phyloP scores from a whole-genome alignment of 495 filamentous ascomycete species.

The Talaromyces trachyspermus region DNA sequence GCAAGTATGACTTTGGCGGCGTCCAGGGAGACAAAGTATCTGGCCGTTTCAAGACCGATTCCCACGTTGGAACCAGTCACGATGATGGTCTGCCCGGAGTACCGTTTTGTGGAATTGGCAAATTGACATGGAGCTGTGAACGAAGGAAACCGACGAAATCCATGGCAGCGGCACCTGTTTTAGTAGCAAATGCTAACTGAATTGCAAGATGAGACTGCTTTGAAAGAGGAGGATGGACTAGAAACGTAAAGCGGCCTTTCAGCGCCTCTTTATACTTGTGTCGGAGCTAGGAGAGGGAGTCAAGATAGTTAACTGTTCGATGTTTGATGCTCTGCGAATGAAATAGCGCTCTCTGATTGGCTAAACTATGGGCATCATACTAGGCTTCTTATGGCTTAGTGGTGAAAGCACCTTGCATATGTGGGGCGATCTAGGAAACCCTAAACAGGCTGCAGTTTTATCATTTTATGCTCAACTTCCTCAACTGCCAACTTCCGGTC shows the following conservation, averaged over 20 bases:
- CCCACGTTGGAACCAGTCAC: constrained; percentile 34
- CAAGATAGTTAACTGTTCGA: background rate
- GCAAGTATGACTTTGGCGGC: constrained; percentile 13
- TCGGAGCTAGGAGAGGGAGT: background rate
- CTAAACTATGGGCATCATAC: background rate
- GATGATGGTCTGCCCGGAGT: constrained; percentile 32
- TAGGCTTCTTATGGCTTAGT: background rate
- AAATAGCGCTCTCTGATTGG: background rate
- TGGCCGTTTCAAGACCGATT: constrained; percentile 23
- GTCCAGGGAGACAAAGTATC: constrained; percentile 17
- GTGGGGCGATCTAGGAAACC: background rate
- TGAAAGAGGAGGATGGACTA: background rate
- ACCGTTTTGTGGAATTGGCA: constrained; percentile 63
- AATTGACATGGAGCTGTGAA: constrained; percentile 36
- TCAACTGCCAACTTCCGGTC: background rate
- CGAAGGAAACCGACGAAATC: background rate
- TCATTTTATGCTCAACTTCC: background rate
- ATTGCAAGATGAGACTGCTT: no score
- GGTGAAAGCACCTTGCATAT: constrained; percentile 3
- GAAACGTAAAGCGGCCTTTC: background rate
- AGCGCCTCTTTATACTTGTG: background rate
- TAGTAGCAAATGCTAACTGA: no score
- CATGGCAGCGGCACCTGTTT: no score
- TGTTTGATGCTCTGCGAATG: background rate
- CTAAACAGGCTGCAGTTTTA: constrained; percentile 1